Evolutionary conservation across 805 yeast genomes (phyloP), one percentile per base, ranked within the genome.

Genomic region (Candida alai): DNA sequence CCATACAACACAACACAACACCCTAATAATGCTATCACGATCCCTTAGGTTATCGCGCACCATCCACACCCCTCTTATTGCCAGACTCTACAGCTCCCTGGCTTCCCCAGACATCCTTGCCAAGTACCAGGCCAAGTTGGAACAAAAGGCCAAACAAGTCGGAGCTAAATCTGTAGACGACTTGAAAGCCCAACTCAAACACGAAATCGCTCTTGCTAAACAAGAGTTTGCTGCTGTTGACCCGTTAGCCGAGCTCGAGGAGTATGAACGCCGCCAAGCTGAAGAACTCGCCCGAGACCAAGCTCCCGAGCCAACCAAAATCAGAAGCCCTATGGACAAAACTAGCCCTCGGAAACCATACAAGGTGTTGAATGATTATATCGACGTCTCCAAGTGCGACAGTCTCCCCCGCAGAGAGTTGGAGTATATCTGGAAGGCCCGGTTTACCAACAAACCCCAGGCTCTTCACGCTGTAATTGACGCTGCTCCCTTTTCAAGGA

Each of bases 371-470:
- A 67, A 72, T 28, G 76, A 89, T 1, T 90, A 67, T 55, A 56
- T 93, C 25, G 88, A 85, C 36, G 65, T 77, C 6, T 83, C 73
- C 1, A 89, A 87, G 54, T 45, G 86, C 30, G 40, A 59, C 31
- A 69, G 65, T 4, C 70, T 89, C 34, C 71, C 76, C 0, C 47
- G 56, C 3, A 68, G 73, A 41, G 94, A 86, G 48, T 65, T 90
- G 33, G 94, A 84, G 48, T 71, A 74, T 47, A 62, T 93, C 13
- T 93, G 98, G 98, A 78, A 85, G 54, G 87, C 95, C 0, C 74
- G 96, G 44, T 89, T 89, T 61, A 74, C 74, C 28, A 56, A 60
- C 38, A 74, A 74, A 38, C 80, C 77, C 5, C 62, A 76, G 29
- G 58, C 79, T 6, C 51, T 93, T 41, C 72, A 78, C 45, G 95